A percentile compares a stretch with the other conserved stretches of the same genome.
These are phyloP conservation scores for Penstemon eatonii DNA, from an alignment of 257 asterid species.

Conservation along the genomic window DNA sequence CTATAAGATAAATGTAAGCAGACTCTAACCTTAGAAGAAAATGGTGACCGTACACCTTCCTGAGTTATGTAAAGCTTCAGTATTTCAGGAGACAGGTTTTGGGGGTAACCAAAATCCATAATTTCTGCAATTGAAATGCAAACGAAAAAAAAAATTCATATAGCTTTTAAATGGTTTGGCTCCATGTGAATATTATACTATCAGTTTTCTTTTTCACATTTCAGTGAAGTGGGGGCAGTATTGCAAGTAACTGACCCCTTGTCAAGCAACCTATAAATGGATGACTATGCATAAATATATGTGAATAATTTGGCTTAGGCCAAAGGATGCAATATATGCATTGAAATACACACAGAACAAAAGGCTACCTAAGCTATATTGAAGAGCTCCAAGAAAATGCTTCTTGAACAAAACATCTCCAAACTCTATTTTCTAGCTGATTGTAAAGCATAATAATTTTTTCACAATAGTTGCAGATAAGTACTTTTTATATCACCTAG, in stretches of 20 bases:
- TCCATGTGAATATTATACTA: not conserved
- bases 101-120: conserved; percentile 99
- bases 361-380: conserved; percentile 1
- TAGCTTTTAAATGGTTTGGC: conserved; percentile 20
- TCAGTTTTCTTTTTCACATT: not conserved
- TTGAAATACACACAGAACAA: not conserved
- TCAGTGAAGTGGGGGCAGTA: not conserved
- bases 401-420: conserved; percentile 13
- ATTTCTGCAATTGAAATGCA: conserved; percentile 63
- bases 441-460: not conserved
- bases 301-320: not conserved
- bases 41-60: conserved; percentile 99
- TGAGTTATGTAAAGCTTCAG: conserved; percentile 98
- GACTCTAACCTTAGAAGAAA: conserved; percentile 85
- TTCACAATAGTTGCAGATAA: not conserved
- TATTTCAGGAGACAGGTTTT: conserved; percentile 96
- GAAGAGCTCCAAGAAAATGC: conserved; percentile 25
- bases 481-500: not conserved
- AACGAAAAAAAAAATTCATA: conserved; percentile 23
- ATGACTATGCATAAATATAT: not conserved
- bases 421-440: not conserved
- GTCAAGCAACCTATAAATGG: conserved; percentile 7
- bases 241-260: conserved; percentile 15
- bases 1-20: conserved; percentile 12
- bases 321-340: conserved; percentile 2